Percentiles rank a stretch among this genome's conserved stretches.
phyloP scores from a whole-genome alignment of 1,284 basidiomycete species.

The Tilletia walkeri region DNA sequence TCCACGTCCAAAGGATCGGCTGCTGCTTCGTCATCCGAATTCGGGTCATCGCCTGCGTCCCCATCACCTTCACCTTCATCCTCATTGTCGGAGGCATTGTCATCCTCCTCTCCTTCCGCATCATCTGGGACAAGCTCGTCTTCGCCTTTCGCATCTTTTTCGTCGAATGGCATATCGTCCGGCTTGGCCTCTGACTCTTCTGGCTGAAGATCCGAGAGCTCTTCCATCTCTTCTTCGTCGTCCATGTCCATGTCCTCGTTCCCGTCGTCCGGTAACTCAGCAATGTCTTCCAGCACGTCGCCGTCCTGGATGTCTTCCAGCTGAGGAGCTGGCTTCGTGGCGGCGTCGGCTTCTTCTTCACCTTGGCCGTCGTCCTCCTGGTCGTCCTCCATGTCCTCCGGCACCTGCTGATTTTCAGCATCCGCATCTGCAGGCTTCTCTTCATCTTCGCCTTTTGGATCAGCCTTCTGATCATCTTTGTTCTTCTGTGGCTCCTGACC shows the following conservation, averaged over 20 bases:
- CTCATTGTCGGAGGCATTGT: conserved; percentile 18
- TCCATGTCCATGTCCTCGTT: conserved; percentile 40
- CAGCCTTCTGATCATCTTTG: conserved; percentile 60
- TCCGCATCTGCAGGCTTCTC: conserved; percentile 24
- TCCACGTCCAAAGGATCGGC: conserved; percentile 34
- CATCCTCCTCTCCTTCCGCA: conserved; percentile 13
- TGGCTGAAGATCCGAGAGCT: conserved; percentile 14
- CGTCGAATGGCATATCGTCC: conserved; percentile 31
- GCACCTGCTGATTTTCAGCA: conserved; percentile 21
- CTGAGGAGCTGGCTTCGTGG: conserved; percentile 48
- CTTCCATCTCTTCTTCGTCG: conserved; percentile 22
- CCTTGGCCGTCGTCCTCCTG: conserved; percentile 25
- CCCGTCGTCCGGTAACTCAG: conserved; percentile 21
- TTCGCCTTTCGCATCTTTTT: conserved; percentile 49
- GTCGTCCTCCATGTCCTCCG: conserved; percentile 18
- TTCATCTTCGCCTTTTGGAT: conserved; percentile 56
- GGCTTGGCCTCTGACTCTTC: conserved; percentile 21
- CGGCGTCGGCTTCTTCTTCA: conserved; percentile 21
- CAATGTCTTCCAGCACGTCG: conserved; percentile 25
- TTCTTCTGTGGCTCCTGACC: conserved; percentile 48
- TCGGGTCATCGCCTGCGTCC: conserved; percentile 19
- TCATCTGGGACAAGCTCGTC: not conserved
- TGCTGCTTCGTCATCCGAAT: conserved; percentile 16
- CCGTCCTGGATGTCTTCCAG: conserved; percentile 42
- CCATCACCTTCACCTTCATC: conserved; percentile 25